Evolutionary conservation across 2,329 filamentous ascomycete species (phyloP).

Genomic region (Sporothrix phasma): DNA sequence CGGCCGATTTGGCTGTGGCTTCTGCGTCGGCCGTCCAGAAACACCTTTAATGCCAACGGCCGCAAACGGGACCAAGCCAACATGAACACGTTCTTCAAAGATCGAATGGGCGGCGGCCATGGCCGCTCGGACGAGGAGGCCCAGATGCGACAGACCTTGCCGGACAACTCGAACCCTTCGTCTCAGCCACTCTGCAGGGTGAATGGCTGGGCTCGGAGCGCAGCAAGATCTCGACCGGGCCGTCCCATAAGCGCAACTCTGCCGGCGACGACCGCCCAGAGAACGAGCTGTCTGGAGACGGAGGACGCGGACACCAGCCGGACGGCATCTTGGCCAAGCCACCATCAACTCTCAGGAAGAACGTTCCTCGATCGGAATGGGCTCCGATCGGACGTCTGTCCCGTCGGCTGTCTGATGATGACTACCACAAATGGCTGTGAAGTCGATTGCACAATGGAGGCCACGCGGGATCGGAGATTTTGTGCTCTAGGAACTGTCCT

Average conservation of each 20-base stretch:
- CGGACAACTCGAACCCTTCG: not conserved
- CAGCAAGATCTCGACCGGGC: too few species aligned
- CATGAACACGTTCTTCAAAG: not conserved
- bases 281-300: too few species aligned
- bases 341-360: not conserved
- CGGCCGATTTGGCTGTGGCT: constrained; percentile 30
- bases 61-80: not conserved
- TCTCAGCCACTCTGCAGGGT: not conserved
- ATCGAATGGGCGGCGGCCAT: not conserved
- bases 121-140: not conserved
- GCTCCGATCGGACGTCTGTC: not conserved
- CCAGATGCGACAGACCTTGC: not conserved
- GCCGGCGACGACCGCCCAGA: not conserved
- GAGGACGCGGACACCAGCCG: not conserved
- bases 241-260: not conserved
- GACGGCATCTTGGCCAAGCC: not conserved
- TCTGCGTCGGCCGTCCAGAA: not conserved
- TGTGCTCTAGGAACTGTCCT: too few species aligned
- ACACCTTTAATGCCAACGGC: not conserved
- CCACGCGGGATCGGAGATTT: not conserved
- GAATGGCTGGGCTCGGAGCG: not conserved
- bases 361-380: not conserved
- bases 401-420: not conserved
- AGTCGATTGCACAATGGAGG: not conserved
- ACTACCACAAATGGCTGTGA: not conserved